Base-by-base conservation (phyloP, 2,329 filamentous ascomycete species). In the Ophiostoma ips region DNA sequence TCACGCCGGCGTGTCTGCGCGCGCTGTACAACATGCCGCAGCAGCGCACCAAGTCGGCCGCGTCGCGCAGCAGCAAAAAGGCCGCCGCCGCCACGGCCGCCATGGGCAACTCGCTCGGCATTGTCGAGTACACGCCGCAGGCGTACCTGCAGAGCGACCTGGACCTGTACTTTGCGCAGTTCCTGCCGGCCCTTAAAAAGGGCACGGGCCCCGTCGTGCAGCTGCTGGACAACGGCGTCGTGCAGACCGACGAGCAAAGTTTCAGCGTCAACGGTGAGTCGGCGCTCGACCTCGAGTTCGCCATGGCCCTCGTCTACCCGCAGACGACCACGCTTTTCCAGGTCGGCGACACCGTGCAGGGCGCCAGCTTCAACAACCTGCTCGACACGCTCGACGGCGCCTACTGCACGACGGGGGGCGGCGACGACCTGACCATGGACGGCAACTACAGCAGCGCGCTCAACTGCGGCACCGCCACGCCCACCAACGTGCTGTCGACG, bases 1-100 rank as follows among this genome's bases (percentile, higher is more conserved):
- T 81, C 55, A 79, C 75, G 0, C 74, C 76, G 0, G 68, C 68
- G 38, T 81, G 77, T 56, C 66, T 78, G 47, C 67, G 68, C 40
- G 68, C 71, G 5, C 62, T 75, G 18, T 75, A 72, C 56, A 58
- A 63, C 3, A 67, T 70, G 46, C 67, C 73, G 15, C 5, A 28
- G 24, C 24, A 28, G 8, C 24, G 24, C 24, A n/a, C n/a, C n/a
- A n/a, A n/a, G n/a, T n/a, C n/a, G n/a, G n/a, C n/a, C n/a, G n/a
- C n/a, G n/a, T n/a, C n/a, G n/a, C n/a, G n/a, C n/a, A n/a, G n/a
- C 24, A 28, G 8, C 4, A 28, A 28, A 4, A 28, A 28, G 24
- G 24, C 8, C 24, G 56, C 64, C 13, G 67, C 66, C 13, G 61
- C 58, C 3, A 61, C 61, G 8, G 55, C 61, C 0, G 30, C 50